These are phyloP conservation scores for Citrus medica DNA, from an alignment of 345 rosid genomes.

Conservation along the genomic window DNA sequence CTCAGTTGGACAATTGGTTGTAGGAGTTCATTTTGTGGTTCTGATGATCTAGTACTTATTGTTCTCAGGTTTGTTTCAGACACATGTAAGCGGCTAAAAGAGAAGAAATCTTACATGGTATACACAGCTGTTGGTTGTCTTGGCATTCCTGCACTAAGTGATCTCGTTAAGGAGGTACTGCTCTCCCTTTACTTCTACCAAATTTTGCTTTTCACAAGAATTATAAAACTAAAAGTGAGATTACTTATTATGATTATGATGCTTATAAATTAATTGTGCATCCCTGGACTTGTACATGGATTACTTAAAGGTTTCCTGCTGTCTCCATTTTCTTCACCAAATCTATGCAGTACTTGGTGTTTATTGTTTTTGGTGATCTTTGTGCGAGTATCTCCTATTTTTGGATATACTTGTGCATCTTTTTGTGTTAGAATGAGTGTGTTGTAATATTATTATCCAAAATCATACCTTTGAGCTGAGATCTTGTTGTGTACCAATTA, in stretches of 20 bases:
- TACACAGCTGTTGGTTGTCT: constrained; percentile 86
- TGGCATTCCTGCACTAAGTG: constrained; percentile 69
- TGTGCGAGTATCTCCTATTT: neutral
- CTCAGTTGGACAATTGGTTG: neutral
- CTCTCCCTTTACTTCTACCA: neutral
- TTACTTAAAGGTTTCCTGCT: neutral
- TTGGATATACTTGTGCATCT: neutral
- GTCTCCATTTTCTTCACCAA: neutral
- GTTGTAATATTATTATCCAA: neutral
- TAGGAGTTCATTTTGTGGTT: neutral
- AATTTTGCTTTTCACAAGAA: neutral
- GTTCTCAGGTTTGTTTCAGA: constrained; percentile 77
- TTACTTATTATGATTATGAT: neutral
- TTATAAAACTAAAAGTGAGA: neutral
- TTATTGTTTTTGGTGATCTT: neutral
- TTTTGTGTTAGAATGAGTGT: neutral
- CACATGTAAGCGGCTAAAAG: constrained; percentile 75
- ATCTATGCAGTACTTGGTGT: neutral
- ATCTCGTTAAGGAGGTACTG: constrained; percentile 80
- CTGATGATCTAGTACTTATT: neutral
- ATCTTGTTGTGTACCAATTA: neutral
- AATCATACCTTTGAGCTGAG: neutral
- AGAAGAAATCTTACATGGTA: constrained; percentile 91
- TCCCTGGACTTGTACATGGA: neutral
- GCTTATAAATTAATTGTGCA: neutral